phyloP scores from a whole-genome alignment of 768 basidiomycete species.

The Zangia roseola region DNA sequence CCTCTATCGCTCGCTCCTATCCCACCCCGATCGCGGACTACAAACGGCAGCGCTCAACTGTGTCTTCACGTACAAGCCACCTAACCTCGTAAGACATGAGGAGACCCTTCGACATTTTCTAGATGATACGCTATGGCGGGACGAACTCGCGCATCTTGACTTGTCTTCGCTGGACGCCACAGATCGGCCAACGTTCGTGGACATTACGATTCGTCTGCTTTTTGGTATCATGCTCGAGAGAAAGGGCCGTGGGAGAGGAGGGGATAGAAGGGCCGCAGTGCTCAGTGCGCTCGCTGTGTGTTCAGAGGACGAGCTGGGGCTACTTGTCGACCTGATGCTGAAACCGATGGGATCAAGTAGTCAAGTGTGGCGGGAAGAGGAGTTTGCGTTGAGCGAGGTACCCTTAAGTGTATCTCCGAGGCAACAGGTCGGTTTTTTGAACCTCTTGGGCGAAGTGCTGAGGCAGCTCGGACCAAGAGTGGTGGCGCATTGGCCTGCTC shows the following conservation, averaged over 20 bases:
- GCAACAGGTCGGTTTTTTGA: conserved; percentile 84
- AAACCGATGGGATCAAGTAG: conserved; percentile 53
- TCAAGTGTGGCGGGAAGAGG: conserved; percentile 19
- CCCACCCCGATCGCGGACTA: conserved; percentile 78
- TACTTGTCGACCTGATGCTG: conserved; percentile 88
- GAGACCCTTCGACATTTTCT: conserved; percentile 69
- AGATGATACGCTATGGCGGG: conserved; percentile 87
- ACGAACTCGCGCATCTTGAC: conserved; percentile 74
- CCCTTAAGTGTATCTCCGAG: conserved; percentile 43
- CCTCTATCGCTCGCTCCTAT: conserved; percentile 72
- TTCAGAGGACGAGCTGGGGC: conserved; percentile 65
- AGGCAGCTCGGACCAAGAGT: conserved; percentile 78
- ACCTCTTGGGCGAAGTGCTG: conserved; percentile 80
- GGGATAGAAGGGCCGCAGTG: conserved; percentile 70
- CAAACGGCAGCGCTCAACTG: conserved; percentile 78
- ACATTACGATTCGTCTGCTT: conserved; percentile 69
- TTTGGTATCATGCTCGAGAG: conserved; percentile 89
- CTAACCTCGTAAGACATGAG: conserved; percentile 51
- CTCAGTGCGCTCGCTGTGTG: conserved; percentile 70
- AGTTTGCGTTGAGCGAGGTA: conserved; percentile 32
- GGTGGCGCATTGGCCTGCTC: conserved; percentile 65
- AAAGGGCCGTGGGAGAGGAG: conserved; percentile 64
- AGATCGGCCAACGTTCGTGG: conserved; percentile 66
- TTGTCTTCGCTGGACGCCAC: conserved; percentile 53
- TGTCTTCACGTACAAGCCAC: conserved; percentile 77